phyloP scores from a whole-genome alignment of 2,329 filamentous ascomycete genomes.

The Beauveria pseudobassiana region DNA sequence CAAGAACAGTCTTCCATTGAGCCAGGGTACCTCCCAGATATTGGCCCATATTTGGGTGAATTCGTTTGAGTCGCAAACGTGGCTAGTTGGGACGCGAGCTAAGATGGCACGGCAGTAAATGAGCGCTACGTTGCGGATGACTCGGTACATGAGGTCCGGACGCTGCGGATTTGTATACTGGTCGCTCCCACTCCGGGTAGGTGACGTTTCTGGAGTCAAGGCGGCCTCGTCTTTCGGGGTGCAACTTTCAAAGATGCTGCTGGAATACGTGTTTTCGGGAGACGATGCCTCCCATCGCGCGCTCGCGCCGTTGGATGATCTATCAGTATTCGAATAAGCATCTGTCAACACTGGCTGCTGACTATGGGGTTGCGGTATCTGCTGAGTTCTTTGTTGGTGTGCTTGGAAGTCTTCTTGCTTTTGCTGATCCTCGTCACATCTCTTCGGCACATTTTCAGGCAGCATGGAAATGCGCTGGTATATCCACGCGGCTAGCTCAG shows the following conservation, averaged over 20 bases:
- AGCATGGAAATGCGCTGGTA: conserved; percentile 29
- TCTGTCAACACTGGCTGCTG: background rate
- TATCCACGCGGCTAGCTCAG: conserved; percentile 32
- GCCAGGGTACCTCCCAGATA: conserved; percentile 40
- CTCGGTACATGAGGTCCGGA: conserved; percentile 39
- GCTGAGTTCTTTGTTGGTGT: conserved; percentile 7
- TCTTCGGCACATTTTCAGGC: conserved; percentile 21
- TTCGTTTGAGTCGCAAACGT: conserved; percentile 30
- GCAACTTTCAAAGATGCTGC: conserved; percentile 8
- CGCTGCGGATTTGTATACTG: conserved; percentile 14
- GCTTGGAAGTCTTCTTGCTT: conserved; percentile 9
- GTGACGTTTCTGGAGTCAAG: conserved; percentile 2
- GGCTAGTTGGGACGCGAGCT: conserved; percentile 33
- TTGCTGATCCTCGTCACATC: background rate
- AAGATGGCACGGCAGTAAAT: conserved; percentile 42
- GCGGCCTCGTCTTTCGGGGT: conserved; percentile 2
- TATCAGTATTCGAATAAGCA: background rate
- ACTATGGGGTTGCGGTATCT: background rate
- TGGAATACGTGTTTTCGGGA: conserved; percentile 8
- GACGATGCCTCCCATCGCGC: conserved; percentile 12
- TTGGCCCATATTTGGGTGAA: conserved; percentile 38
- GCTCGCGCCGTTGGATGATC: conserved; percentile 10
- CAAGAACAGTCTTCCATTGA: conserved; percentile 38
- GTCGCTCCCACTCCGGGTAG: conserved; percentile 9
- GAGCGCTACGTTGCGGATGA: conserved; percentile 37